Percentiles rank a stretch among this genome's conserved stretches.
Evolutionary conservation across 2,329 filamentous ascomycete genomes (phyloP).

Genomic region (Claviceps sp.): DNA sequence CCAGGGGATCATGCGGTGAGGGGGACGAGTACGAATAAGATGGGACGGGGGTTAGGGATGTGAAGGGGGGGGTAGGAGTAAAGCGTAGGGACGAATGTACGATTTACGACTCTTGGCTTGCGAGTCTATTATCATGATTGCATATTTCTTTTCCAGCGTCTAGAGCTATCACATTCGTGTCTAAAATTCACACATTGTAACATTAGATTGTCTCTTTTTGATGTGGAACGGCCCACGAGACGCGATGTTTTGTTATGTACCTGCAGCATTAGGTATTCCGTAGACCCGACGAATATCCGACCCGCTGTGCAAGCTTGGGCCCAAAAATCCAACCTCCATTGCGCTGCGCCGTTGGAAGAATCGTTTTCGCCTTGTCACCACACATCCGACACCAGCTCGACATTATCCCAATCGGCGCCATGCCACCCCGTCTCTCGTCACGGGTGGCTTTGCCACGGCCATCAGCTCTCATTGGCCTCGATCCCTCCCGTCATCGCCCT

Average conservation of each 20-base stretch:
- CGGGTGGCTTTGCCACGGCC: slow-evolving; percentile 29
- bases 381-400: not conserved
- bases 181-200: no score
- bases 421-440: slow-evolving; percentile 33
- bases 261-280: no score
- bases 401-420: slow-evolving; percentile 10
- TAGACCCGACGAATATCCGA: slow-evolving; percentile 8
- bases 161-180: no score
- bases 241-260: no score
- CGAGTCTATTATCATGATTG: not conserved
- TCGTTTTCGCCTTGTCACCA: not conserved
- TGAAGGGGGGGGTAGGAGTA: slow-evolving; percentile 22
- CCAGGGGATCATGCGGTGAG: slow-evolving; percentile 70
- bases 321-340: no score
- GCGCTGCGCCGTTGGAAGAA: no score
- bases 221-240: no score
- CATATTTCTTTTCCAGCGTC: not conserved
- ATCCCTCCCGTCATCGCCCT: slow-evolving; percentile 23
- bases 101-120: not conserved
- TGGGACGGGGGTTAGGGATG: slow-evolving; percentile 38
- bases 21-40: slow-evolving; percentile 39
- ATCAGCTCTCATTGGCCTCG: slow-evolving; percentile 14
- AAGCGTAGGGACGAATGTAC: not conserved
- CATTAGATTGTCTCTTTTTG: no score
- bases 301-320: not conserved